These are phyloP conservation scores for Gnaphalium uliginosum DNA, from an alignment of 129 eudicot genomes.

Conservation along the genomic window DNA sequence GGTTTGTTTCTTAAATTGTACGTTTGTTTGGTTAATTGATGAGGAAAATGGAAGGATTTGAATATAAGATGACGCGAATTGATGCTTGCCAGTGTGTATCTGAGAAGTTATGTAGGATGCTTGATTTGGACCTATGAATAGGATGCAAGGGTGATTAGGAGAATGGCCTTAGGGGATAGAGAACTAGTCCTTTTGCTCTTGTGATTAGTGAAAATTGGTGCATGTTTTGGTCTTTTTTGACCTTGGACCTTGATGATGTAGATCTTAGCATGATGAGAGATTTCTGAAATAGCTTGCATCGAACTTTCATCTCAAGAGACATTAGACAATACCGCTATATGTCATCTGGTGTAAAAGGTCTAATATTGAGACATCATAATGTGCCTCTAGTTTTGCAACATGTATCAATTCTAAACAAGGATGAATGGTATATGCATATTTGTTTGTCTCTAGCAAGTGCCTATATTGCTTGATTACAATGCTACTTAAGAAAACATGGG, in stretches of 20 bases:
- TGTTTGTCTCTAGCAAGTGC: conserved; percentile 14
- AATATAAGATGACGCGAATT: conserved; percentile 10
- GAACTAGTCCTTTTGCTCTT: neutral
- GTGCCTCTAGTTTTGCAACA: neutral
- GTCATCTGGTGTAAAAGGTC: neutral
- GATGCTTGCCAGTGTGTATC: conserved; percentile 12
- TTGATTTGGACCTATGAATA: neutral
- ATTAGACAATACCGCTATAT: neutral
- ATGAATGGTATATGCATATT: neutral
- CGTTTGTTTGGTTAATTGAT: conserved; percentile 22
- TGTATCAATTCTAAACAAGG: neutral
- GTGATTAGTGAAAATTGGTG: conserved; percentile 17
- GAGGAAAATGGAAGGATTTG: conserved; percentile 13
- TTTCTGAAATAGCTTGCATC: neutral
- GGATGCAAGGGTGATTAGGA: neutral
- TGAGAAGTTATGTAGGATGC: conserved; percentile 3
- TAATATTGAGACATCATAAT: neutral
- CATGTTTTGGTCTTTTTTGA: conserved; percentile 4
- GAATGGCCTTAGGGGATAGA: neutral
- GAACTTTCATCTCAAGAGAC: neutral
- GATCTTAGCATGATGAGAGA: conserved; percentile 7
- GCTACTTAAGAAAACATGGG: neutral
- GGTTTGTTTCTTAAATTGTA: conserved; percentile 14
- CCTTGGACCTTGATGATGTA: neutral
- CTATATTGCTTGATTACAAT: neutral